Evolutionary conservation across 106 monocot species (phyloP).

Genomic region (Dactylorhiza incarnata): DNA sequence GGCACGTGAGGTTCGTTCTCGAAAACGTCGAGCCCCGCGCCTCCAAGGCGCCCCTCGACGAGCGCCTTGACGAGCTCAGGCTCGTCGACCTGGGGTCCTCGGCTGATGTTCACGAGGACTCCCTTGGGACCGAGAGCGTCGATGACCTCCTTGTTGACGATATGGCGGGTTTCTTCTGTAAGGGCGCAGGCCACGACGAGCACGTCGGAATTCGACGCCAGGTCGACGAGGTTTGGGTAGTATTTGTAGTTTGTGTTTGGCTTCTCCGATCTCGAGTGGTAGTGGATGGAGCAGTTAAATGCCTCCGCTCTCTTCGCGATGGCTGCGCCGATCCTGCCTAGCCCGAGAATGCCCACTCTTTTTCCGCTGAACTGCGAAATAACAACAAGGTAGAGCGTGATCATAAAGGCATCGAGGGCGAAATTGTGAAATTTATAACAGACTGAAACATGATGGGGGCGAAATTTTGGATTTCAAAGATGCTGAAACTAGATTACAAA

Average conservation of each 20-base stretch:
- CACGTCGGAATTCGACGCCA: slow-evolving; percentile 39
- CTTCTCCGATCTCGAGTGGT: slow-evolving; percentile 60
- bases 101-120: slow-evolving; percentile 54
- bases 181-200: slow-evolving; percentile 50
- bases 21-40: slow-evolving; percentile 67
- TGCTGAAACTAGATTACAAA: no score
- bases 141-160: slow-evolving; percentile 42
- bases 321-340: slow-evolving; percentile 70
- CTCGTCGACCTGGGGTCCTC: slow-evolving; percentile 52
- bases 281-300: slow-evolving; percentile 65
- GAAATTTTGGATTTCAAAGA: no score
- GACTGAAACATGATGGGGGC: no score
- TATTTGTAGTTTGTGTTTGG: slow-evolving; percentile 34
- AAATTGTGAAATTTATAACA: no score
- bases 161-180: slow-evolving; percentile 39
- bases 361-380: slow-evolving; percentile 73
- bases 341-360: slow-evolving; percentile 60
- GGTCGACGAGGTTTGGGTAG: slow-evolving; percentile 23
- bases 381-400: not conserved
- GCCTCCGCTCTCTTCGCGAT: slow-evolving; percentile 63
- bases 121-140: slow-evolving; percentile 45
- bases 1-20: slow-evolving; percentile 46
- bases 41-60: slow-evolving; percentile 45
- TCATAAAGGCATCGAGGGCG: not conserved
- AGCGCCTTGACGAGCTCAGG: slow-evolving; percentile 48